phyloP scores from a whole-genome alignment of 768 basidiomycete genomes.

The Xerocomus brunneocitrinus region DNA sequence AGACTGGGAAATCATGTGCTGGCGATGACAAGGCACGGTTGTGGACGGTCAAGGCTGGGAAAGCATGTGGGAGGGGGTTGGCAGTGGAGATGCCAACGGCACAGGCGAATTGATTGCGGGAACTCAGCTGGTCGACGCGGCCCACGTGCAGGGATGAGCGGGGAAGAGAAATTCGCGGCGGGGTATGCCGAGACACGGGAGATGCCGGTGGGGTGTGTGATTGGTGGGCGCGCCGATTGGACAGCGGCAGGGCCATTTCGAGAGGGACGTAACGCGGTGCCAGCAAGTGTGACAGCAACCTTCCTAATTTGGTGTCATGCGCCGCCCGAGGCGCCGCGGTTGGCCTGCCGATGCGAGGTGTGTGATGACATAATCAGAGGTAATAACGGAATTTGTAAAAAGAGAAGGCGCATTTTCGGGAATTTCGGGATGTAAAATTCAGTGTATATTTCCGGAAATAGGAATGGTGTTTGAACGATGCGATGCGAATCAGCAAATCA shows the following conservation, averaged over 20 bases:
- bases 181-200: constrained; percentile 20
- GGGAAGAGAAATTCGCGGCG: constrained; percentile 17
- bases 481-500: constrained; percentile 36
- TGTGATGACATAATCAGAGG: constrained; percentile 25
- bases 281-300: constrained; percentile 24
- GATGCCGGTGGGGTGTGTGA: constrained; percentile 25
- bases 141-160: constrained; percentile 2
- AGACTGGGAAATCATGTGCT: neutral
- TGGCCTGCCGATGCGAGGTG: constrained; percentile 24
- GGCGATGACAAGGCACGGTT: neutral
- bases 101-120: neutral
- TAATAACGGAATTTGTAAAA: constrained; percentile 32
- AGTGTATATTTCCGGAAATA: constrained; percentile 12
- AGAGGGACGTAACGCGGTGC: constrained; percentile 17
- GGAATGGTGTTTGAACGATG: constrained; percentile 22
- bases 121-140: neutral
- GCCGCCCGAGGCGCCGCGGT: constrained; percentile 33
- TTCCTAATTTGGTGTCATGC: constrained; percentile 13
- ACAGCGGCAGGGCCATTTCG: constrained; percentile 12
- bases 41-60: too few relatives aligned
- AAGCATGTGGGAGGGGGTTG: neutral
- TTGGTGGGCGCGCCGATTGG: constrained; percentile 5
- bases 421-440: constrained; percentile 25
- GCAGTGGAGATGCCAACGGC: neutral
- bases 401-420: constrained; percentile 22